phyloP scores from a whole-genome alignment of 2,329 filamentous ascomycete species.

The Trichoderma citrinoviride region DNA sequence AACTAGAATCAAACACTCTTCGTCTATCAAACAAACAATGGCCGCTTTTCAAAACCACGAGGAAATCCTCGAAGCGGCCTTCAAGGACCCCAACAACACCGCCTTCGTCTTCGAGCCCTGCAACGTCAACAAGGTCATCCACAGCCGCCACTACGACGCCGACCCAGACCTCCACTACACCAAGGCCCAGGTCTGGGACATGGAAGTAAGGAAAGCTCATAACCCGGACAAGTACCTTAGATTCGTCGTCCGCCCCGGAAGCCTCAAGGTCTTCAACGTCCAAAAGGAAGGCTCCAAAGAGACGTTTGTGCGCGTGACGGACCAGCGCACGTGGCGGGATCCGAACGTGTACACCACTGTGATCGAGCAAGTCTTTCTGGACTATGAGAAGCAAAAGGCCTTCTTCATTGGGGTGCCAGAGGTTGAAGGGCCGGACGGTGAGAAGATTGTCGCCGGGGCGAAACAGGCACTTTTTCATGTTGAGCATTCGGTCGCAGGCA shows the following conservation, averaged over 20 bases:
- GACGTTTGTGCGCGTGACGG: constrained; percentile 49
- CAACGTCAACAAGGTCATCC: constrained; percentile 24
- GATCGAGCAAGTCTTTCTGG: constrained; percentile 24
- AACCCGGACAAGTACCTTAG: constrained; percentile 23
- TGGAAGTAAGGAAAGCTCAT: constrained; percentile 24
- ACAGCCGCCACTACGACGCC: constrained; percentile 19
- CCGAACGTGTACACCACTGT: constrained; percentile 18
- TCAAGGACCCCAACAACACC: constrained; percentile 21
- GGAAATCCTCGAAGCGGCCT: constrained; percentile 20
- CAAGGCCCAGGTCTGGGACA: constrained; percentile 25
- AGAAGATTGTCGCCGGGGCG: constrained; percentile 22
- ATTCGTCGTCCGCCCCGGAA: constrained; percentile 22
- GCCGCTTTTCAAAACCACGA: constrained; percentile 14
- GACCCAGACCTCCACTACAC: constrained; percentile 24
- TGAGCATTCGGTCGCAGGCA: constrained; percentile 18
- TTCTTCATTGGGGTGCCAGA: constrained; percentile 23
- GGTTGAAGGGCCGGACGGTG: constrained; percentile 21
- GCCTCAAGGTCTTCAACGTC: constrained; percentile 21
- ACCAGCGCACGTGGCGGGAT: constrained; percentile 58
- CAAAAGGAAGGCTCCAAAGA: constrained; percentile 21
- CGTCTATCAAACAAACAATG: not conserved
- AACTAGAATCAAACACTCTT: no score
- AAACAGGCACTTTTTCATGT: constrained; percentile 25
- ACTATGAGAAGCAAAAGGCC: constrained; percentile 18
- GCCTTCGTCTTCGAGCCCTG: constrained; percentile 15